Evolutionary conservation across 306 rosid species (phyloP), one percentile per base, ranked within the genome.

Genomic region (Prunus mira): DNA sequence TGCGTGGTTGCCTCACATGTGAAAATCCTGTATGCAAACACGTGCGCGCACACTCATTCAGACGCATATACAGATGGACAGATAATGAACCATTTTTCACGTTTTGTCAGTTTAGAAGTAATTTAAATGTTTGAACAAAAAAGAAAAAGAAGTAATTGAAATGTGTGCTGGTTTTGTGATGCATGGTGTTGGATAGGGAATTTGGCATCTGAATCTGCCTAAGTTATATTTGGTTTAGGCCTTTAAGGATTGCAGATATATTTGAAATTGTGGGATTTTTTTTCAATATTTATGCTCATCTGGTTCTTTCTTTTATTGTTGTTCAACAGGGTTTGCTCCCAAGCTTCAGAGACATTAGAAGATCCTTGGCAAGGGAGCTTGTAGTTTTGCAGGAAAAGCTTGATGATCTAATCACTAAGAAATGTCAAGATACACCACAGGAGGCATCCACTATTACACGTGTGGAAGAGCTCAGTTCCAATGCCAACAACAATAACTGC

Each of bases 351-450:
- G 98, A 90, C 68, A 68, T 78, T 11, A 88, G 97, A 71, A 94
- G 92, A 81, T 87, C 98, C 10, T 76, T 94, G 84, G 98, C 94
- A 14, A 94, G 81, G 71, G 97, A 90, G 84, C 97, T 94, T 9
- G 87, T 77, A 60, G 69, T 65, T 28, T 81, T 94, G 80, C 94
- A 94, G 73, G 98, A 89, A 63, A 87, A 73, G 83, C 88, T 91
- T 12, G 98, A 94, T 76, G 85, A 83, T 65, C 7, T 87, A n/a
- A 38, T 32, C 19, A 32, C 51, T 0, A 66, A 61, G 62, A 78
- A 76, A 45, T 73, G 80, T 76, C 75, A 74, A 75, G 82, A 71
- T 63, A 54, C 80, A 56, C 41, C 50, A 52, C 63, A 60, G 17
- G 85, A 67, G 52, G 50, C 3, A 0, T 4, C 73, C 57, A 25